Conservation (phyloP, 1,284 basidiomycete species). For the Rhodotorula sp. region DNA sequence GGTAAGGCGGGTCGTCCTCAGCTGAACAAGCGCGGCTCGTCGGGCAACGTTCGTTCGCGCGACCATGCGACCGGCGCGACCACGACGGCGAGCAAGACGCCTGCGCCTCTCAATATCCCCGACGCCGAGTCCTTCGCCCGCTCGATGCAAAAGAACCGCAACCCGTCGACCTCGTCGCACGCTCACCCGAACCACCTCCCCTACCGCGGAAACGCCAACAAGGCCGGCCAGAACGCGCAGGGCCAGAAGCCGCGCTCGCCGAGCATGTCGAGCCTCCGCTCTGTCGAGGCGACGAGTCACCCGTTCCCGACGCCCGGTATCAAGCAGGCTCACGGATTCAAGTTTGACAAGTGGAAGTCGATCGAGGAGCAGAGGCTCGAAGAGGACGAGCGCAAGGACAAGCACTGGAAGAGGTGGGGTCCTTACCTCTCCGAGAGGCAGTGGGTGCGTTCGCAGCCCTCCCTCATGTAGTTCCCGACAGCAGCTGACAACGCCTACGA, state of each 20-base stretch:
- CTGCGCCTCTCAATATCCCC: slow-evolving; percentile 23
- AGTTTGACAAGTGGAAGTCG: slow-evolving; percentile 44
- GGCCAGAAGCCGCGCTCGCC: slow-evolving; percentile 21
- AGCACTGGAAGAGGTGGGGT: slow-evolving; percentile 98
- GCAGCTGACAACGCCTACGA: background rate
- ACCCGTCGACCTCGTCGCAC: slow-evolving; percentile 32
- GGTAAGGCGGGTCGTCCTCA: background rate
- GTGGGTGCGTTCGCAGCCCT: slow-evolving; percentile 66
- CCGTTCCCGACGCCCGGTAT: slow-evolving; percentile 45
- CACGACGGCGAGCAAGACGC: slow-evolving; percentile 6
- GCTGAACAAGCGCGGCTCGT: background rate
- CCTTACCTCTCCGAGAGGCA: slow-evolving; percentile 95
- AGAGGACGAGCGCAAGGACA: slow-evolving; percentile 63
- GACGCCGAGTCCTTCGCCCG: slow-evolving; percentile 27
- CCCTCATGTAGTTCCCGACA: background rate
- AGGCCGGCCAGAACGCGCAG: background rate
- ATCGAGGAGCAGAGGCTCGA: slow-evolving; percentile 56
- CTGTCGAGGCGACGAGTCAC: slow-evolving; percentile 33
- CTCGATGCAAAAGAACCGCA: slow-evolving; percentile 33
- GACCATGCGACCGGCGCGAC: slow-evolving; percentile 4
- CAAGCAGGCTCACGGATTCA: slow-evolving; percentile 37
- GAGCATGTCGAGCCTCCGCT: slow-evolving; percentile 27
- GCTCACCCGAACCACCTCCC: slow-evolving; percentile 32
- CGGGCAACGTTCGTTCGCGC: background rate
- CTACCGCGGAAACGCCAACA: slow-evolving; percentile 11